A percentile compares a stretch with the other conserved stretches of the same genome.
Conservation (phyloP, 2,329 filamentous ascomycete species). For the Phialophora chinensis region DNA sequence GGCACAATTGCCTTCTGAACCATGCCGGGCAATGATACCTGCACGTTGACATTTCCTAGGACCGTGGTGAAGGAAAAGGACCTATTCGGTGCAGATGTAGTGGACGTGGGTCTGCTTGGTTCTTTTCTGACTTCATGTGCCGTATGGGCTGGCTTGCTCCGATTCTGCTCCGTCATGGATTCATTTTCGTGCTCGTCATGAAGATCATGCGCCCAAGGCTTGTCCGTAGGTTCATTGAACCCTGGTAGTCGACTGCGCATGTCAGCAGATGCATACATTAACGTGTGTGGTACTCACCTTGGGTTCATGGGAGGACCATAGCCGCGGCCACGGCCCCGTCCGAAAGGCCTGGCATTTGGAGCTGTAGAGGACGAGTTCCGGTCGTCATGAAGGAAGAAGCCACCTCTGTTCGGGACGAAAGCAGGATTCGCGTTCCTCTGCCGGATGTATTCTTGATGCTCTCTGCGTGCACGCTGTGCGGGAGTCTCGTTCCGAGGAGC, state of each 20-base stretch:
- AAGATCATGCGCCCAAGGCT: conserved; percentile 86
- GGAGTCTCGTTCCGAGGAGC: conserved; percentile 60
- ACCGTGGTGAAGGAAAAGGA: conserved; percentile 82
- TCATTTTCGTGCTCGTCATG: conserved; percentile 65
- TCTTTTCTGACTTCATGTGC: conserved; percentile 29
- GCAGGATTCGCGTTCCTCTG: conserved; percentile 87
- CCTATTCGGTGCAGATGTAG: conserved; percentile 66
- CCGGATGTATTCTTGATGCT: conserved; percentile 89
- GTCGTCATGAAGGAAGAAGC: conserved; percentile 97
- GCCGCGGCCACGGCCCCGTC: conserved; percentile 69
- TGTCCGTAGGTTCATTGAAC: conserved; percentile 39
- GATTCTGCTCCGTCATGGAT: conserved; percentile 43
- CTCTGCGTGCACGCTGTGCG: conserved; percentile 75
- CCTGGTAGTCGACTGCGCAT: conserved; percentile 20
- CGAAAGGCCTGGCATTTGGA: conserved; percentile 68
- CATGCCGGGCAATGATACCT: conserved; percentile 80
- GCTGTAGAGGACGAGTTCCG: conserved; percentile 57
- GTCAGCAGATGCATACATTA: conserved; percentile 17
- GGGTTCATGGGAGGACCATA: conserved; percentile 48
- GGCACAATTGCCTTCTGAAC: conserved; percentile 72
- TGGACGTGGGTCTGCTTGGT: conserved; percentile 31
- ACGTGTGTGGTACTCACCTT: conserved; percentile 23
- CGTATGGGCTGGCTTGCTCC: conserved; percentile 35
- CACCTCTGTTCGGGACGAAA: conserved; percentile 90
- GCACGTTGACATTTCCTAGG: conserved; percentile 82